Base-by-base conservation (phyloP, 208 protist species). In the Kentomonas sorsogonicus region DNA sequence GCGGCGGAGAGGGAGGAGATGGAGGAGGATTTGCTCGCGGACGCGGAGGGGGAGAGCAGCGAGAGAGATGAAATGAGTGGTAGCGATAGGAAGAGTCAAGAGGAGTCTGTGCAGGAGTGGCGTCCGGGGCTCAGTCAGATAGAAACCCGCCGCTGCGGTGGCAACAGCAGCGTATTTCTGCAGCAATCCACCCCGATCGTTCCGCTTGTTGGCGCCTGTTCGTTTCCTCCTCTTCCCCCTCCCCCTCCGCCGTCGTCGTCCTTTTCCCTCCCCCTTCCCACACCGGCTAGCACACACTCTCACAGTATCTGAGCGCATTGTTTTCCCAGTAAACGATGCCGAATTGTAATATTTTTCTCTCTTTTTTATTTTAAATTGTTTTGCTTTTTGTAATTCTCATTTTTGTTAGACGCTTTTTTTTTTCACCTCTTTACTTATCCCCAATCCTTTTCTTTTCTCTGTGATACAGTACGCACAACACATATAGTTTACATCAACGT, bases 341-440 rank as follows among this genome's bases (percentile, higher is more conserved):
- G 7, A 40, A 6, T 31, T 47, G 11, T n/a, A 6, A 22, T 16
- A 9, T 29, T 26, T 20, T 52, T 13, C 1, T 44, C 53, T 27
- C 15, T 3, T 22, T 22, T 22, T 45, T 13, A 33, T 45, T 13
- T 13, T 57, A 18, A 6, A 27, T 39, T 1, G 16, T 22, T 58
- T 60, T 50, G 22, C 44, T 23, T 55, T 60, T 25, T 51, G 22
- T 56, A 16, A 53, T 51, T 9, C 36, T 60, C 23, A 29, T 63
- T 31, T 31, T 53, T 54, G 7, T 53, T 13, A 60, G n/a, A 26
- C 30, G 38, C 36, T 64, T 30, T 52, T 30, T 52, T 52, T 15
- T 34, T 36, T 15, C 36, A 6, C 26, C 0, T n/a, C 26, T 34
- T 22, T 5, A 3, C 30, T 23, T 2, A 52, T n/a, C 15, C 26